Conservation (phyloP, 441 rosid species). For the Daphne laureola region DNA sequence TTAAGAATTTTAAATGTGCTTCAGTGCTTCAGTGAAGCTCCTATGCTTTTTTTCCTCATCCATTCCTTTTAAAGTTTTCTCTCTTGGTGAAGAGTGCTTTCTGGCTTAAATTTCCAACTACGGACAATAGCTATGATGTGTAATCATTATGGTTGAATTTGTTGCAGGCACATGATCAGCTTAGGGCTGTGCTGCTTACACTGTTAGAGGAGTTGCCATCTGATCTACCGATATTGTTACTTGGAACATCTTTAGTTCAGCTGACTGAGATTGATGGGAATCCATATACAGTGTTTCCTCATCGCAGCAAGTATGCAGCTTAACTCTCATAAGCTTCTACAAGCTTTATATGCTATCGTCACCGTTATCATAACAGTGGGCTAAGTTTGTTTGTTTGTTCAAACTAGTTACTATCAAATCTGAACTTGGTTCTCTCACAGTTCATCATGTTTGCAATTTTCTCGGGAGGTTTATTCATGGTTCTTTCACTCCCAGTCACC, state of each 20-base stretch:
- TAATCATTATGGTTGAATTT: constrained; percentile 1
- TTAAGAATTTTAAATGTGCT: neutral
- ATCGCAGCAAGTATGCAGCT: constrained; percentile 61
- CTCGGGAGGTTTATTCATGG: too few species aligned
- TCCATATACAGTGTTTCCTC: constrained; percentile 53
- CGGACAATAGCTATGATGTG: too few species aligned
- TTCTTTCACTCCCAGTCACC: too few species aligned
- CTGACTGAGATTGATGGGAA: constrained; percentile 47
- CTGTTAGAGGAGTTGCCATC: constrained; percentile 93
- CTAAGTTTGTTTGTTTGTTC: neutral
- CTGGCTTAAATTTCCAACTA: too few species aligned
- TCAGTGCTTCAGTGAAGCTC: constrained; percentile 5
- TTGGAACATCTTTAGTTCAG: constrained; percentile 63
- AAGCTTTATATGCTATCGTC: constrained; percentile 9
- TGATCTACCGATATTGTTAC: constrained; percentile 73
- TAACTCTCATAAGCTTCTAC: constrained; percentile 6
- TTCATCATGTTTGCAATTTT: neutral
- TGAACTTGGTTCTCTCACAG: too few species aligned
- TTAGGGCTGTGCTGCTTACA: constrained; percentile 83
- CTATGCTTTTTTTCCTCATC: constrained; percentile 10
- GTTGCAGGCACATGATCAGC: constrained; percentile 94
- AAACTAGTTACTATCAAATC: neutral
- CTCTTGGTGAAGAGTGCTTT: too few species aligned
- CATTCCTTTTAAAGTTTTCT: neutral
- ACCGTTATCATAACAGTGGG: neutral